Conservation (phyloP, 331 rosid genomes). For the Pyracantha coccinea region DNA sequence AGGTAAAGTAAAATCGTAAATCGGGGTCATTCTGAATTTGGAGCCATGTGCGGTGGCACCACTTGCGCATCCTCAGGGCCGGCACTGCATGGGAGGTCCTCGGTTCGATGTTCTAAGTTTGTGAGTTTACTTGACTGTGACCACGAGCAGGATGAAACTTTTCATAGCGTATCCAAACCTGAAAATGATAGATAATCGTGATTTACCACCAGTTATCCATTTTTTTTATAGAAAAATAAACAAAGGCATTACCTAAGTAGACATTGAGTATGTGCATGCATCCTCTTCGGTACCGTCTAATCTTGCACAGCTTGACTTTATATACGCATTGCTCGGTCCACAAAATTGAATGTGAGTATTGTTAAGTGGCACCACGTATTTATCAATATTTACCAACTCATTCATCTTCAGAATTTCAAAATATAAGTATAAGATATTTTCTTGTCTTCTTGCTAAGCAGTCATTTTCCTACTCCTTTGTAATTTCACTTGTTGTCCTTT, state of each 20-base stretch:
- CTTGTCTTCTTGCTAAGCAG: neutral
- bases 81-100: no score
- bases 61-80: no score
- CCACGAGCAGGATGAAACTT: no score
- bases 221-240: no score
- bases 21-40: no score
- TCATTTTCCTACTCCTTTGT: neutral
- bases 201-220: fast-evolving
- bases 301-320: neutral
- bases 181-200: no score
- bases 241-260: neutral
- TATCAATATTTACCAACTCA: neutral
- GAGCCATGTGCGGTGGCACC: no score
- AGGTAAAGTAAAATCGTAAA: no score
- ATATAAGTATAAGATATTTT: neutral
- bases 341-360: neutral
- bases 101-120: no score
- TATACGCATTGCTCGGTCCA: neutral
- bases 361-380: neutral
- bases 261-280: neutral
- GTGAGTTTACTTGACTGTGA: no score
- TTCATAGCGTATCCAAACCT: fast-evolving
- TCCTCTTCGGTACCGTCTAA: neutral
- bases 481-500: neutral
- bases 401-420: neutral